Percentiles rank a stretch among this genome's conserved stretches.
Evolutionary conservation across 2,329 filamentous ascomycete species (phyloP).

Genomic region (Alternaria gaisen): DNA sequence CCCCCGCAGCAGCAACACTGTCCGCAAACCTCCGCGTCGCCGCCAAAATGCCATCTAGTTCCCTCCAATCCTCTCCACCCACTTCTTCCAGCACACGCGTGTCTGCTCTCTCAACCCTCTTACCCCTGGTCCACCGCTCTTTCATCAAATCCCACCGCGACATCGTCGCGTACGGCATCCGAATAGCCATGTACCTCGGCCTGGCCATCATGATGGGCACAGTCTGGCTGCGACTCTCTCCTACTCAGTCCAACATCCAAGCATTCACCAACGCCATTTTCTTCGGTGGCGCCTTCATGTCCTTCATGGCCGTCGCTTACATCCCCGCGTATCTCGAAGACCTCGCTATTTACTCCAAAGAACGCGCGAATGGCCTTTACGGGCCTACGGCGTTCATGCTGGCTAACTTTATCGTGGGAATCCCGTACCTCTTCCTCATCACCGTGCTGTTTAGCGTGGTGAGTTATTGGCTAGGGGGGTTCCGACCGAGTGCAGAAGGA

Average conservation of each 20-base stretch:
- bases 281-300: conserved; percentile 63
- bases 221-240: conserved; percentile 78
- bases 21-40: conserved; percentile 36
- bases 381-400: conserved; percentile 76
- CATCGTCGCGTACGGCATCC: conserved; percentile 82
- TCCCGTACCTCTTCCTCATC: conserved; percentile 84
- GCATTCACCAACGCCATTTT: conserved; percentile 82
- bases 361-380: conserved; percentile 83
- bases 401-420: conserved; percentile 82
- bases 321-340: conserved; percentile 86
- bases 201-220: conserved; percentile 89
- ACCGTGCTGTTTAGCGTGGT: conserved; percentile 77
- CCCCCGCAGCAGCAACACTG: conserved; percentile 48
- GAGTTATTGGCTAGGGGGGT: conserved; percentile 82
- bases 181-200: conserved; percentile 82
- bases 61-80: neutral
- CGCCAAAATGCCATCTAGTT: neutral
- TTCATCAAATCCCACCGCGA: conserved; percentile 88
- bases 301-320: conserved; percentile 73
- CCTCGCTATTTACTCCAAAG: conserved; percentile 74
- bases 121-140: conserved; percentile 76
- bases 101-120: conserved; percentile 60
- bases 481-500: conserved; percentile 68
- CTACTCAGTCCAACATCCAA: conserved; percentile 76
- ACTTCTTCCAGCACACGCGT: conserved; percentile 44